Conservation (phyloP, 441 rosid species). For the Syzygium malaccense region DNA sequence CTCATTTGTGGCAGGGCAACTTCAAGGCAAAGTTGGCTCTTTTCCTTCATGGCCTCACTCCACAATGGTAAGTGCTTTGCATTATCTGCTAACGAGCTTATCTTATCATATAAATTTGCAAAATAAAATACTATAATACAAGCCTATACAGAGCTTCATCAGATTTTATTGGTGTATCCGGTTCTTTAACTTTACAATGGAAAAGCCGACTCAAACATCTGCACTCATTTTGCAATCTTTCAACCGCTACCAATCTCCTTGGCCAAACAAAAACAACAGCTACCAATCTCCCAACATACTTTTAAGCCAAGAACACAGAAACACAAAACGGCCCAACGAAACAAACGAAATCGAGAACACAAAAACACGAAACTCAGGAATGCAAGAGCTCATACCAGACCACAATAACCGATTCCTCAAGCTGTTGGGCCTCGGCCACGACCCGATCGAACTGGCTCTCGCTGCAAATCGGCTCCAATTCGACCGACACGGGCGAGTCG, state of each 20-base stretch:
- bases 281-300: background rate
- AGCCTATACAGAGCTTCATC: background rate
- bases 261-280: background rate
- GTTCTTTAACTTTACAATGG: background rate
- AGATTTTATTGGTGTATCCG: background rate
- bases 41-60: background rate
- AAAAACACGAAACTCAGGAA: background rate
- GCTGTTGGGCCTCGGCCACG: slow-evolving; percentile 64
- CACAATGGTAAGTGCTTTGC: background rate
- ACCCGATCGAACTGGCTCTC: slow-evolving; percentile 64
- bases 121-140: background rate
- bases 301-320: background rate
- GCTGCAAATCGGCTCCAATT: slow-evolving; percentile 40
- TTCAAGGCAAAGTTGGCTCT: background rate
- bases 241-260: background rate
- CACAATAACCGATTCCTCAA: slow-evolving; percentile 46
- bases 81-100: background rate
- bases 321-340: background rate
- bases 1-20: background rate
- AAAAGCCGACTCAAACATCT: background rate
- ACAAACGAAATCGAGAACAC: background rate
- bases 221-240: background rate
- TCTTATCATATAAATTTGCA: background rate
- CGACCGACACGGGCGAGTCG: slow-evolving; percentile 42
- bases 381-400: slow-evolving; percentile 48